Evolutionary conservation across 2,329 filamentous ascomycete genomes (phyloP), one percentile per base, ranked within the genome.

Genomic region (Saccharata proteae): DNA sequence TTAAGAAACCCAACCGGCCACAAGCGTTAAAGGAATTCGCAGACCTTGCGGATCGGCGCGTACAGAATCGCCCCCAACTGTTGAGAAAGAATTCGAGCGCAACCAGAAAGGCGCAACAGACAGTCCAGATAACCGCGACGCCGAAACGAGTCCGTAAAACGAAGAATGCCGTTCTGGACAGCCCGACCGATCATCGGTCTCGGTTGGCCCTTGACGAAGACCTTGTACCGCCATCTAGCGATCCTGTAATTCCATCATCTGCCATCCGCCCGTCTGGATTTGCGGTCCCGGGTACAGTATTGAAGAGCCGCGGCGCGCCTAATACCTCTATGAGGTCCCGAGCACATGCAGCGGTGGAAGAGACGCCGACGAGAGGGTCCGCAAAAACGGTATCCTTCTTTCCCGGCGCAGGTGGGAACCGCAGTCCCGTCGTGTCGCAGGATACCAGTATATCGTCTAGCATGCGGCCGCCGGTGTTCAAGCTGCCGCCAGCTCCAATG

Each of bases 1-100:
- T 88, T 24, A 77, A 80, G 49, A 83, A 77, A 52, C 82, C 82
- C 1, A 85, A 88, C 45, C 71, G 82, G 26, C 68, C 72, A 14
- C 63, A 80, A 23, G 78, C 77, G 9, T 74, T 74, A 18, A 76
- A 74, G 43, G 68, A 73, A 21, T 64, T 80, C 35, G 72, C 69
- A 3, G 78, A 82, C 40, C 76, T 72, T 16, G 68, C 72, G 4
- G 77, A 84, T 48, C 69, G 68, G 43, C 69, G 75, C 17, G 6
- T 17, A 28, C 23, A 19, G 32, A 11, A 21, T 25, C 21, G 9
- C 17, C 25, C 9, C 28, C 19, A 23, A 28, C 43, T 7, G 46
- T 45, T 13, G 43, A 43, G 9, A 45, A 43, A 29, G 32, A 30
- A 19, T 27, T 14, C 16, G 6, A 16, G 26, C 12, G 46, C 48